phyloP scores from a whole-genome alignment of 176 grass and related monocot genomes.

The Themeda triandra region DNA sequence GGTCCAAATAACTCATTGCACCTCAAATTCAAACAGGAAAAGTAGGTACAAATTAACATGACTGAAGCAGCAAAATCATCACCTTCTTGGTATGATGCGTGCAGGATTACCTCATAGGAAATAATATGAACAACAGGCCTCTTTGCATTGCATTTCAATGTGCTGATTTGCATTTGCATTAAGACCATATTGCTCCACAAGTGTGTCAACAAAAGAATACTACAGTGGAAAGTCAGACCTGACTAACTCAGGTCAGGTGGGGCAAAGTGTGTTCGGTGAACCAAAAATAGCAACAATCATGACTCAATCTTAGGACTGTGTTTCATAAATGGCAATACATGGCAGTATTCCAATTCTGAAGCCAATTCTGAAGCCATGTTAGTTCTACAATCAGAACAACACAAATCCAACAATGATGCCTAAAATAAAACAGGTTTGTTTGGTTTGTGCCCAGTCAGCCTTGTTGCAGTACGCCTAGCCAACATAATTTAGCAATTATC shows the following conservation, averaged over 20 bases:
- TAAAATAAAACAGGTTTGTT: not conserved
- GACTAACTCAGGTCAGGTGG: not conserved
- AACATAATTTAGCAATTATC: not conserved
- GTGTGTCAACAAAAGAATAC: not conserved
- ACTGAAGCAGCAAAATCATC: not conserved
- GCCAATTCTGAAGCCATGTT: not conserved
- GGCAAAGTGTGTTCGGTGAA: not conserved
- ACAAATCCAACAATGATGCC: not conserved
- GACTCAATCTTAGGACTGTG: not conserved
- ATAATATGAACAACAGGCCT: not conserved
- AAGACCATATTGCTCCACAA: not conserved
- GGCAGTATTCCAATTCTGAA: not conserved
- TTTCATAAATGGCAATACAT: not conserved
- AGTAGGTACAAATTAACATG: constrained; percentile 10
- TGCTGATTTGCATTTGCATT: not conserved
- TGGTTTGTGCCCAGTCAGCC: not conserved
- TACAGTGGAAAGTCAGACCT: not conserved
- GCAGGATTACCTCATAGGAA: not conserved
- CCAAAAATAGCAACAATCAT: not conserved
- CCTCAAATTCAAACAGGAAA: not conserved
- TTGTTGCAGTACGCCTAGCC: not conserved
- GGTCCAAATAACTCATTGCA: not conserved
- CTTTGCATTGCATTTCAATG: not conserved
- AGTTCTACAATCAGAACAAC: not conserved
- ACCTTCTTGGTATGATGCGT: not conserved